Base-by-base conservation (phyloP, 2,329 filamentous ascomycete species). In the Verticillium klebahnii region DNA sequence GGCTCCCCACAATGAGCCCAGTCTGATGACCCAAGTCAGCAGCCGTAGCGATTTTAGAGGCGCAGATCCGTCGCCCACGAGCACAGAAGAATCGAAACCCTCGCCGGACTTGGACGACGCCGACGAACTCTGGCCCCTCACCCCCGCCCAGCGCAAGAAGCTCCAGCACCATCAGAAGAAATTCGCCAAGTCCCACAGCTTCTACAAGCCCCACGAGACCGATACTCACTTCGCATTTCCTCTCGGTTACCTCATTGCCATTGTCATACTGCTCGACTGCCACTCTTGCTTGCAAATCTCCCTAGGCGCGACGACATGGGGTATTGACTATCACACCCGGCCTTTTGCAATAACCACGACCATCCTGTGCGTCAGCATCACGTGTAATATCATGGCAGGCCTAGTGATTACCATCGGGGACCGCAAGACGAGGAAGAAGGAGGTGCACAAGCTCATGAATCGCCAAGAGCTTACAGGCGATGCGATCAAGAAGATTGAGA, bases 151-250 rank as follows among this genome's bases (percentile, higher is more conserved):
- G 72, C 89, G 93, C 69, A 81, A 82, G 63, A 85, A 83, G 57
- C 82, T 96, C 11, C 82, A 88, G 58, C 88, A 95, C 71, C 92
- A 96, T 69, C 89, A 93, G 70, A 83, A 81, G 67, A 94, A 93
- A 69, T 90, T 95, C 69, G 83, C 89, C 70, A 92, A 89, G 67
- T 92, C 89, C 0, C 92, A 96, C 72, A 93, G 90, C 6, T 96
- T 94, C 74, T 96, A 96, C 80, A 93, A 93, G 69, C 91, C 92
- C 0, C 89, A 96, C 73, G 92, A 96, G 74, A 96, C 92, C 0
- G 81, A 86, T 37, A 96, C 92, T 0, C 92, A 96, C 71, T 82
- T 87, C 70, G 89, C 92, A 0, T 96, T 96, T 64, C 91, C 92
- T 0, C 78, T 93, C 1, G 82, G 84, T 36, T 80, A 92, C 6